Evolutionary conservation across 2,329 filamentous ascomycete genomes (phyloP).

Genomic region (Fusarium humuli): DNA sequence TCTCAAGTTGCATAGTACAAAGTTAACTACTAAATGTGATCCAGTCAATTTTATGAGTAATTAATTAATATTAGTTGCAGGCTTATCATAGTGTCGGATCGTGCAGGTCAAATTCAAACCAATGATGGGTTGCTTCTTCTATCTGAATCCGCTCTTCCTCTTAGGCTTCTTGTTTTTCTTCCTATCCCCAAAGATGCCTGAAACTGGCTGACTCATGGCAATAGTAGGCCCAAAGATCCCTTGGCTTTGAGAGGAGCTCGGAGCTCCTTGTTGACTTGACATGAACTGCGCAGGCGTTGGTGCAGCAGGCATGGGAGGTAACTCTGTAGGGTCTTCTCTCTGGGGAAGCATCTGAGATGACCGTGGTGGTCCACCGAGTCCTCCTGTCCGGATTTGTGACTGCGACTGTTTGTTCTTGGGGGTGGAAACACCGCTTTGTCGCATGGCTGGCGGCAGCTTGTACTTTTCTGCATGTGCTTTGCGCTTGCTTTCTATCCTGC

Average conservation of each 20-base stretch:
- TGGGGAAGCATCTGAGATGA: conserved; percentile 27
- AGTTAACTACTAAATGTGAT: neutral
- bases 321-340: conserved; percentile 23
- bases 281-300: conserved; percentile 47
- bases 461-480: conserved; percentile 52
- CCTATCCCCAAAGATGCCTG: conserved; percentile 61
- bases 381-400: neutral
- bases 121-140: conserved; percentile 4
- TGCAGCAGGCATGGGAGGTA: conserved; percentile 32
- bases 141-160: conserved; percentile 58
- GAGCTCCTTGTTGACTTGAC: conserved; percentile 53
- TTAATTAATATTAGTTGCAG: conserved; percentile 1
- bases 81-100: neutral
- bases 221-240: conserved; percentile 46
- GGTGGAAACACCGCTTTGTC: conserved; percentile 42
- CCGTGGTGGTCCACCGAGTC: conserved; percentile 1
- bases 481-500: conserved; percentile 50
- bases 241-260: conserved; percentile 52
- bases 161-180: conserved; percentile 58
- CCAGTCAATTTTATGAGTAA: neutral
- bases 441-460: conserved; percentile 46
- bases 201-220: conserved; percentile 60
- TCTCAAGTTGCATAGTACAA: neutral
- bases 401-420: neutral
- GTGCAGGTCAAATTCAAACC: neutral